Evolutionary conservation across 2,329 filamentous ascomycete species (phyloP), one percentile per base, ranked within the genome.

Genomic region (Claviceps purpurea): DNA sequence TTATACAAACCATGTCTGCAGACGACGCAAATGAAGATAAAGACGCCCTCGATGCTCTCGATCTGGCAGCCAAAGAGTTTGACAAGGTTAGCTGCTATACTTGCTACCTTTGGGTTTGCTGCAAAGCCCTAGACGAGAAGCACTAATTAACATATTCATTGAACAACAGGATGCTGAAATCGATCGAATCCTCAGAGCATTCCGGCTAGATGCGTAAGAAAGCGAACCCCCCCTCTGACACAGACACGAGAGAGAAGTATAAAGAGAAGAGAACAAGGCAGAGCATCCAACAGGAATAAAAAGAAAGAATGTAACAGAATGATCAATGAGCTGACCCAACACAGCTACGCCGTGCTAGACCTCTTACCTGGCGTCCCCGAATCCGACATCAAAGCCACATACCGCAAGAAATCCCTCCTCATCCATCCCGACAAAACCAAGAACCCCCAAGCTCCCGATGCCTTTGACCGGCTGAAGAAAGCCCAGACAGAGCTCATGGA

Each of bases 361-460:
- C 85, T 98, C 46, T 89, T 95, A 67, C 93, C 93, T 3, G 93
- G 93, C 64, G 89, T 97, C 20, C 82, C 93, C 52, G 91, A 97
- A 61, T 90, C 88, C 54, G 93, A 97, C 71, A 97, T 98, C 75
- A 97, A 96, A 71, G 75, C 84, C 60, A 80, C 81, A 59, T 98
- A 97, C 73, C 90, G 93, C 74, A 90, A 89, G 62, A 97, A 96
- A 70, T 98, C 93, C n/a, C 84, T 98, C 53, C 82, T 98, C 48
- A 97, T 98, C 73, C 93, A 98, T 73, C 93, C 93, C 6, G 93
- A 98, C 74, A 98, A 98, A 70, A 96, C 93, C 52, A 83, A 83
- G 63, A 97, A 98, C 65, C 85, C 89, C 0, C 79, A 76, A 48
- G 93, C 93, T 0, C 91, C 93, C 3, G 93, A 97, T 62, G 93